Evolutionary conservation across 768 basidiomycete species (phyloP).

Genomic region (Cubamyces sp.): DNA sequence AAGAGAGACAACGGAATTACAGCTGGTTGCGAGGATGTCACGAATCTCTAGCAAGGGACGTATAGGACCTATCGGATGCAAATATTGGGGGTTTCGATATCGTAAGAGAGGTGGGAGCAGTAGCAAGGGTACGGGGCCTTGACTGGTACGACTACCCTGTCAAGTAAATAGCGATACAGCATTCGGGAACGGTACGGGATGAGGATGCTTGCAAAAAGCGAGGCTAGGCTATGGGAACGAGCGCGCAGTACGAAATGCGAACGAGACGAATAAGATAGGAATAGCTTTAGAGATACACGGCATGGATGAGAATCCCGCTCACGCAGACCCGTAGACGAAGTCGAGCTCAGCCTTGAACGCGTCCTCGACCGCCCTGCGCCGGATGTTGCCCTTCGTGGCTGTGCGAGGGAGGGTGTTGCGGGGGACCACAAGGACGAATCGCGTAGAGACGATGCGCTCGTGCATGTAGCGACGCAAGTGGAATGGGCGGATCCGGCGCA

Average conservation of each 20-base stretch:
- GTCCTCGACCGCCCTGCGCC: conserved; percentile 77
- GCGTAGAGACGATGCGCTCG: conserved; percentile 69
- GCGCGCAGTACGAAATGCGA: too few species aligned
- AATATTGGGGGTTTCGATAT: too few species aligned
- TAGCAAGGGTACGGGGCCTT: background rate
- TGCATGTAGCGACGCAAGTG: conserved; percentile 77
- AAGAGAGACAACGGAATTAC: background rate
- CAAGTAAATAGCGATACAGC: background rate
- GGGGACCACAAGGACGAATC: conserved; percentile 71
- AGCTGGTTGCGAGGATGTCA: too few species aligned
- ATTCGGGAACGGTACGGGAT: background rate
- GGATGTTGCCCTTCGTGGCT: conserved; percentile 80
- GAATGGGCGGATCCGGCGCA: conserved; percentile 75
- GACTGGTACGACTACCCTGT: background rate
- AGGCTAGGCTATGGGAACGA: too few species aligned
- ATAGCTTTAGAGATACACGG: conserved; percentile 3
- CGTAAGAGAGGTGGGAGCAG: too few species aligned
- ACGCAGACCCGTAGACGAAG: conserved; percentile 47
- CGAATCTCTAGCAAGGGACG: too few species aligned
- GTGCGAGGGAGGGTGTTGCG: conserved; percentile 71
- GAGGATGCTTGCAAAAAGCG: background rate
- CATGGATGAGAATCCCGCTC: background rate
- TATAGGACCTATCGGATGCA: too few species aligned
- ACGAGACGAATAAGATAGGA: conserved; percentile 14
- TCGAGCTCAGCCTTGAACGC: conserved; percentile 62